Percentiles rank a stretch among this genome's conserved stretches.
phyloP scores from a whole-genome alignment of 2,329 filamentous ascomycete species.

The Cladosporium sp. region DNA sequence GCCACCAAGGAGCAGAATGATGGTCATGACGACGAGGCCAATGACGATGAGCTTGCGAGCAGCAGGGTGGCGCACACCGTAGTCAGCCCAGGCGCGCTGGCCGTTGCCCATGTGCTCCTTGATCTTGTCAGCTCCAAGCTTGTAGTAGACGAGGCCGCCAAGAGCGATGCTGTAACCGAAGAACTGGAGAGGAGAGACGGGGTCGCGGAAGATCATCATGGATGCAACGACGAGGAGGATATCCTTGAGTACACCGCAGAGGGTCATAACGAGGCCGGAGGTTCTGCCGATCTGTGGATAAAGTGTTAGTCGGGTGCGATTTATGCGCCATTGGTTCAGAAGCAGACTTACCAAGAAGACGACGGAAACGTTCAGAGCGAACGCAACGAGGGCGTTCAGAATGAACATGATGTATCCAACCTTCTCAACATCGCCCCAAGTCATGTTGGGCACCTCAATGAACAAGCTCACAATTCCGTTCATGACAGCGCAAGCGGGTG shows the following conservation, averaged over 20 bases:
- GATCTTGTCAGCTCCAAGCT: conserved; percentile 77
- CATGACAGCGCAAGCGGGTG: conserved; percentile 77
- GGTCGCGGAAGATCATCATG: conserved; percentile 76
- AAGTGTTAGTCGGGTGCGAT: neutral
- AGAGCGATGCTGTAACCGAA: conserved; percentile 82
- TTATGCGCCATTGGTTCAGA: too few relatives aligned
- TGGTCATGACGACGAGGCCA: conserved; percentile 55
- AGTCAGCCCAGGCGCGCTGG: conserved; percentile 78
- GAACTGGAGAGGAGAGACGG: conserved; percentile 70
- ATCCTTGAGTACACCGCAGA: conserved; percentile 84
- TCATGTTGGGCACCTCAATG: conserved; percentile 68
- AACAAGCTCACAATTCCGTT: conserved; percentile 70
- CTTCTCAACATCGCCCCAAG: conserved; percentile 65
- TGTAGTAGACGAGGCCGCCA: conserved; percentile 77
- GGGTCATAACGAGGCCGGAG: conserved; percentile 78
- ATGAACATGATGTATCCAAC: conserved; percentile 71
- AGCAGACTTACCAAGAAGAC: conserved; percentile 72
- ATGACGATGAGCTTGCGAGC: conserved; percentile 75
- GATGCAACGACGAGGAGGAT: conserved; percentile 76
- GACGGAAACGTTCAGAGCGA: conserved; percentile 78
- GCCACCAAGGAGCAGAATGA: conserved; percentile 65
- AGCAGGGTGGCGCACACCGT: conserved; percentile 71
- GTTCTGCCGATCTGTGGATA: conserved; percentile 72
- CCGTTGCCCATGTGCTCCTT: conserved; percentile 72
- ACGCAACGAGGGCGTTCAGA: conserved; percentile 72